phyloP scores from a whole-genome alignment of 129 eudicot genomes.

The Pseudognaphalium luteoalbum region DNA sequence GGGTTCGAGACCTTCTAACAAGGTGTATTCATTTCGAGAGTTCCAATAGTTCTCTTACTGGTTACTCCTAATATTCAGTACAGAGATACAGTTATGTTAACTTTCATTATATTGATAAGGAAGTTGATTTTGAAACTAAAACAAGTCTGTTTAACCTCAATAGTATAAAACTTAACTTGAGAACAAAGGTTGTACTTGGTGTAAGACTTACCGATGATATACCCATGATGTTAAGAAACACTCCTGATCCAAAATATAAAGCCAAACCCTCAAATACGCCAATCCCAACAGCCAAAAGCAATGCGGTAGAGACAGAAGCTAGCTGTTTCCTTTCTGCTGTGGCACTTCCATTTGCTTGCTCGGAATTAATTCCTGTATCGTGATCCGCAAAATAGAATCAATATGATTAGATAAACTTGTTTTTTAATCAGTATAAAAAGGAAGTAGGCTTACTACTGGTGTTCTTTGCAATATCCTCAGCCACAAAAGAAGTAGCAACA shows the following conservation, averaged over 20 bases:
- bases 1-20: neutral
- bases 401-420: constrained; percentile 7
- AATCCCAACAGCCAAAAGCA: constrained; percentile 78
- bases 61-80: neutral
- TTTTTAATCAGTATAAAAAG: constrained; percentile 14
- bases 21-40: neutral
- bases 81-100: neutral
- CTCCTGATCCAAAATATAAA: constrained; percentile 78
- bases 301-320: constrained; percentile 91
- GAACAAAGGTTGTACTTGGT: constrained; percentile 1
- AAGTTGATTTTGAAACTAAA: neutral
- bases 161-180: neutral
- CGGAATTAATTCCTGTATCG: constrained; percentile 30
- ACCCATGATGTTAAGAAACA: constrained; percentile 84
- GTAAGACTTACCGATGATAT: constrained; percentile 57
- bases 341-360: constrained; percentile 27
- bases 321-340: constrained; percentile 58
- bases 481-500: constrained; percentile 97
- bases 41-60: neutral
- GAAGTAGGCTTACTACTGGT: constrained; percentile 28
- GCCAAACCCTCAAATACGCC: constrained; percentile 91
- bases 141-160: constrained; percentile 10
- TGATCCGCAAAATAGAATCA: constrained; percentile 17
- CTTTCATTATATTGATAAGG: neutral
- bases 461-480: constrained; percentile 85